These are phyloP conservation scores for Penicillium hesseltinei DNA, from an alignment of 2,329 filamentous ascomycete genomes.

Conservation along the genomic window DNA sequence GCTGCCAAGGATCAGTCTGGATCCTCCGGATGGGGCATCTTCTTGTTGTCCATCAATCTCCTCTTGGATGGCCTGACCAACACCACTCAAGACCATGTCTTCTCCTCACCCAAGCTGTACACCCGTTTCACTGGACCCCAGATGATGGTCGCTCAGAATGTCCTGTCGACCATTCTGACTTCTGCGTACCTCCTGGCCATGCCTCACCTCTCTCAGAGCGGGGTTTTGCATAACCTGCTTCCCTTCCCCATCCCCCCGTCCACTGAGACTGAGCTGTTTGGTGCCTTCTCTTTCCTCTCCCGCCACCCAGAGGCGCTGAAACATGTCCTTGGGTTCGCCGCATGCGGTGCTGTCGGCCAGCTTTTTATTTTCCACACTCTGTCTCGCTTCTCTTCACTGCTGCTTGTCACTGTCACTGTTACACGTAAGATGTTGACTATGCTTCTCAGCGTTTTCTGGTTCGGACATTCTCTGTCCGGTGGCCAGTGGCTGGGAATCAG, in stretches of 20 bases:
- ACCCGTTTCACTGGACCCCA: constrained; percentile 83
- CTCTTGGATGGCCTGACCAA: constrained; percentile 96
- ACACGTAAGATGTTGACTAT: constrained; percentile 99
- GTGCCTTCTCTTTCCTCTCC: constrained; percentile 77
- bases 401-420: constrained; percentile 94
- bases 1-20: constrained; percentile 56
- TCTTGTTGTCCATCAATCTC: constrained; percentile 83
- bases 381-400: constrained; percentile 83
- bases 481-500: constrained; percentile 94
- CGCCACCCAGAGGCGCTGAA: constrained; percentile 77
- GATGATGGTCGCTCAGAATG: constrained; percentile 99
- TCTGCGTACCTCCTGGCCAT: constrained; percentile 71
- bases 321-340: constrained; percentile 85
- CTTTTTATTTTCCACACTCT: constrained; percentile 98
- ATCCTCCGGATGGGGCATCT: constrained; percentile 66
- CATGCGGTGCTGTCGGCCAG: constrained; percentile 88
- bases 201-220: constrained; percentile 73
- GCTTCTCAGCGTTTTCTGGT: constrained; percentile 92
- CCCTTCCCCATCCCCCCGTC: constrained; percentile 59
- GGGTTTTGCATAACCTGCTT: constrained; percentile 63
- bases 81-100: constrained; percentile 94
- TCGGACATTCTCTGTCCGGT: constrained; percentile 79
- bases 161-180: constrained; percentile 79
- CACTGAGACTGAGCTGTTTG: constrained; percentile 70
- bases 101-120: constrained; percentile 62